These are phyloP conservation scores for Aspergillus japonicus DNA, from an alignment of 2,329 filamentous ascomycete genomes.

Conservation along the genomic window DNA sequence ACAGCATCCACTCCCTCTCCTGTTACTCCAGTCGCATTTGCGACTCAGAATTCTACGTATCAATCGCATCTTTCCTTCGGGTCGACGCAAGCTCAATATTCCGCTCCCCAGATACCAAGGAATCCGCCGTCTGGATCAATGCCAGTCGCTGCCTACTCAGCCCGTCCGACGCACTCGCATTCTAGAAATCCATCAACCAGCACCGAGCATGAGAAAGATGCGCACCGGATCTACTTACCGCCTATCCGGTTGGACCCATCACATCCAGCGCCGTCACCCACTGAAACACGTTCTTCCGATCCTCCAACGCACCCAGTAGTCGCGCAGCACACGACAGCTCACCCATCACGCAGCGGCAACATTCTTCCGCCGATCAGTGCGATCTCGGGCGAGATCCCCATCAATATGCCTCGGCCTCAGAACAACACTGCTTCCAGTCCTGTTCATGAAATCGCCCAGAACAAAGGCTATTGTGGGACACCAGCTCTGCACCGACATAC, in stretches of 20 bases:
- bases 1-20: slow-evolving; percentile 30
- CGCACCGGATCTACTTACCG: slow-evolving; percentile 25
- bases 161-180: slow-evolving; percentile 36
- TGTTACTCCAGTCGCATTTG: slow-evolving; percentile 26
- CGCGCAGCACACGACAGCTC: slow-evolving; percentile 22
- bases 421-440: slow-evolving; percentile 25
- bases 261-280: slow-evolving; percentile 26
- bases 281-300: slow-evolving; percentile 39
- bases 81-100: slow-evolving; percentile 42
- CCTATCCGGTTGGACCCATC: slow-evolving; percentile 19
- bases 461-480: slow-evolving; percentile 35
- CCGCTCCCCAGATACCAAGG: slow-evolving; percentile 42
- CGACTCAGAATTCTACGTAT: slow-evolving; percentile 25
- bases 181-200: slow-evolving; percentile 32
- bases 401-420: slow-evolving; percentile 21
- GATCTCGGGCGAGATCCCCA: slow-evolving; percentile 28
- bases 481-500: slow-evolving; percentile 19
- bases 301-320: slow-evolving; percentile 43
- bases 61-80: slow-evolving; percentile 46
- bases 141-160: slow-evolving; percentile 33
- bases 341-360: slow-evolving; percentile 28
- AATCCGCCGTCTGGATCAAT: slow-evolving; percentile 44
- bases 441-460: slow-evolving; percentile 24
- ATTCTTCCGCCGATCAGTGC: slow-evolving; percentile 40
- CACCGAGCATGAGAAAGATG: slow-evolving; percentile 35